These are phyloP conservation scores for Cutaneotrichosporon cyanovorans DNA, from an alignment of 1,284 basidiomycete genomes.

Conservation along the genomic window DNA sequence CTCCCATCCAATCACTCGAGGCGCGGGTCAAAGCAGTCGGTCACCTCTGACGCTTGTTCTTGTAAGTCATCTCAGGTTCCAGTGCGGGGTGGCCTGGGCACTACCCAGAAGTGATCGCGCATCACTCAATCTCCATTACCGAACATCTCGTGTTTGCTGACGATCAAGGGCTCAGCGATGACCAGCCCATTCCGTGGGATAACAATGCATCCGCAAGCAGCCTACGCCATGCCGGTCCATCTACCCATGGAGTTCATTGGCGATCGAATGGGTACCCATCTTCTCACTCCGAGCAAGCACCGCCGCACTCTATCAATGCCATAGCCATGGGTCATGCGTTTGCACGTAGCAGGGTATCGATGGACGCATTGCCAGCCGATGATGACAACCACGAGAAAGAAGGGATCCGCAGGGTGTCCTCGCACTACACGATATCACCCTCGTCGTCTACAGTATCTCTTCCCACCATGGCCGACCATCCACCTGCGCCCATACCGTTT, in stretches of 20 bases:
- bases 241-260: too few relatives aligned
- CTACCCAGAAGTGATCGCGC: too few relatives aligned
- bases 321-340: too few relatives aligned
- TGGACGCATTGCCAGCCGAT: slow-evolving; percentile 15
- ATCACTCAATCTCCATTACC: neutral
- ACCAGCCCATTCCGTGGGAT: slow-evolving; percentile 4
- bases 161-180: slow-evolving; percentile 4
- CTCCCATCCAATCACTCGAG: too few relatives aligned
- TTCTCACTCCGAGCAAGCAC: too few relatives aligned
- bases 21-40: too few relatives aligned
- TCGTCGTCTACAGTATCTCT: slow-evolving; percentile 13
- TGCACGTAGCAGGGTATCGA: slow-evolving; percentile 13
- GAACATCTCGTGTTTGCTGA: neutral
- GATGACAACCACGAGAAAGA: slow-evolving; percentile 3
- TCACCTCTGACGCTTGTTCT: too few relatives aligned
- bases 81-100: too few relatives aligned
- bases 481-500: slow-evolving; percentile 1
- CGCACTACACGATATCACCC: slow-evolving; percentile 7
- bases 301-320: too few relatives aligned
- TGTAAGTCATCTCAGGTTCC: neutral
- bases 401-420: neutral
- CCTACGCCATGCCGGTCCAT: too few relatives aligned
- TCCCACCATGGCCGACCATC: slow-evolving; percentile 9
- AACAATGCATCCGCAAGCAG: neutral
- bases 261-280: too few relatives aligned